Conservation (phyloP, 805 yeast genomes). For the Suhomyces pyralidae region DNA sequence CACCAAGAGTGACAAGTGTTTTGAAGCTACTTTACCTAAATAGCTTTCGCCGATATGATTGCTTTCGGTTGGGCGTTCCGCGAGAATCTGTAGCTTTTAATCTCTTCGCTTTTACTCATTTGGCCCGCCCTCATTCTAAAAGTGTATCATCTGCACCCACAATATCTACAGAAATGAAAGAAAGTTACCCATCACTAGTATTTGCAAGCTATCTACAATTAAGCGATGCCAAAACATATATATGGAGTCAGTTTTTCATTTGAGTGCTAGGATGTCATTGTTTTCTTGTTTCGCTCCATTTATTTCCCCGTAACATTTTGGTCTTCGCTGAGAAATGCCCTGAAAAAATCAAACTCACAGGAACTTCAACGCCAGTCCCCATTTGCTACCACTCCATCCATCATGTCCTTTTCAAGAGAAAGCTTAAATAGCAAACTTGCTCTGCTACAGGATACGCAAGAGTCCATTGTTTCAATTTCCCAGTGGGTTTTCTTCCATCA, state of each 20-base stretch:
- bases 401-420: constrained; percentile 52
- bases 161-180: background rate
- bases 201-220: background rate
- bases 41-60: background rate
- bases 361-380: background rate
- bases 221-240: no score
- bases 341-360: background rate
- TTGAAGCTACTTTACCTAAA: background rate
- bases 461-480: constrained; percentile 68
- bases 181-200: background rate
- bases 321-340: background rate
- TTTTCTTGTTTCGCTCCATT: background rate
- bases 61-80: background rate
- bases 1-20: background rate
- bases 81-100: background rate
- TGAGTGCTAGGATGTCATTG: background rate
- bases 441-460: constrained; percentile 58
- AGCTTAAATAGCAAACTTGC: constrained; percentile 47
- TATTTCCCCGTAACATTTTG: background rate
- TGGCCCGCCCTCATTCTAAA: background rate
- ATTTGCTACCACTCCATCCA: background rate
- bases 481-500: constrained; percentile 74
- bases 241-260: background rate
- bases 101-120: background rate
- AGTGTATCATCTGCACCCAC: background rate